A percentile compares a stretch with the other conserved stretches of the same genome.
Evolutionary conservation across 2,329 filamentous ascomycete species (phyloP).

Genomic region (Microdochium bolleyi): DNA sequence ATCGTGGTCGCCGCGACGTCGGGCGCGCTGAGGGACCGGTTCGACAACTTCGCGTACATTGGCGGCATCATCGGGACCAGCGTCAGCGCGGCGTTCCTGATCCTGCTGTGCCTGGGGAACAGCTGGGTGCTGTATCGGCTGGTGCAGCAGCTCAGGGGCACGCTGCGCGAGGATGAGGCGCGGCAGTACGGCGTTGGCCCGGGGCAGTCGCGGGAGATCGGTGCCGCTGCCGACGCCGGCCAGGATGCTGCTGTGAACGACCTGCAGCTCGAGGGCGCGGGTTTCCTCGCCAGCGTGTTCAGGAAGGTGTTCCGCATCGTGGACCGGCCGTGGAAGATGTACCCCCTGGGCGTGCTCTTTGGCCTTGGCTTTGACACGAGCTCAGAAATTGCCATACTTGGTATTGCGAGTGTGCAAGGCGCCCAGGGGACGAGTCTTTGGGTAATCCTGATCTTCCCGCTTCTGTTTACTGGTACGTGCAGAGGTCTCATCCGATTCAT

Average conservation of each 20-base stretch:
- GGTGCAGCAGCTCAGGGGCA: constrained; percentile 55
- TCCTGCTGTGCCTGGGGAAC: constrained; percentile 78
- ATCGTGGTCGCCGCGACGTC: constrained; percentile 87
- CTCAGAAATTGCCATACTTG: constrained; percentile 85
- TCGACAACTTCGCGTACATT: constrained; percentile 70
- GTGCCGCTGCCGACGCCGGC: constrained; percentile 3
- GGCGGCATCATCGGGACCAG: constrained; percentile 87
- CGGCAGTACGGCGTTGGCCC: constrained; percentile 9
- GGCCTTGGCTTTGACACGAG: constrained; percentile 94
- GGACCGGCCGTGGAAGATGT: constrained; percentile 88
- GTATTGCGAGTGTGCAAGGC: constrained; percentile 82
- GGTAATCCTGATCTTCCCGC: constrained; percentile 86
- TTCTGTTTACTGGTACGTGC: constrained; percentile 70
- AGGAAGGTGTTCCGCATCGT: constrained; percentile 69
- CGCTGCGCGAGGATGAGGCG: constrained; percentile 39
- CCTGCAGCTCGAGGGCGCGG: constrained; percentile 68
- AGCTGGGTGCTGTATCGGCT: constrained; percentile 77
- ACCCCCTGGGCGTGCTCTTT: constrained; percentile 79
- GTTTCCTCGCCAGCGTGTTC: constrained; percentile 65
- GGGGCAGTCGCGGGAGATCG: constrained; percentile 2
- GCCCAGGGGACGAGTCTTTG: constrained; percentile 83
- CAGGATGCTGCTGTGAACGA: constrained; percentile 32
- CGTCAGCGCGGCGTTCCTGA: constrained; percentile 75
- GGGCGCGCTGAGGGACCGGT: constrained; percentile 71
- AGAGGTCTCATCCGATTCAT: neutral